Evolutionary conservation across 2,329 filamentous ascomycete genomes (phyloP).

Genomic region (Lojkania enalia): DNA sequence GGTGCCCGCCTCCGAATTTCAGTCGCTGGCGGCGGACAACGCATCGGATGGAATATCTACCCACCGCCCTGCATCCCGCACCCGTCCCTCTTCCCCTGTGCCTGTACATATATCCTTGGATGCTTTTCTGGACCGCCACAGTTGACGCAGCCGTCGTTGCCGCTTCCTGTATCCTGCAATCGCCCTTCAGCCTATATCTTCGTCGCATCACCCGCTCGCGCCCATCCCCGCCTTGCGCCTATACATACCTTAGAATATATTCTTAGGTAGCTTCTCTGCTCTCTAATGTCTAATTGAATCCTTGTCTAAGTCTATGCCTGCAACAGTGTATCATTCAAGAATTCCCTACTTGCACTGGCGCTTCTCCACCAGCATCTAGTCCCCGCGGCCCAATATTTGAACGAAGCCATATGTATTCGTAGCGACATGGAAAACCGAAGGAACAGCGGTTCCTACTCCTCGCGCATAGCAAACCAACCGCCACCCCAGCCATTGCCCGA

Average conservation of each 20-base stretch:
- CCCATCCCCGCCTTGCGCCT: too few relatives aligned
- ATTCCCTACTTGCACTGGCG: not conserved
- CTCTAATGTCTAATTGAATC: too few relatives aligned
- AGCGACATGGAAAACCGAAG: constrained; percentile 36
- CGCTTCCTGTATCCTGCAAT: too few relatives aligned
- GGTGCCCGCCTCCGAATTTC: not conserved
- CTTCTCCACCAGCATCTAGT: constrained; percentile 9
- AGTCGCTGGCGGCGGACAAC: not conserved
- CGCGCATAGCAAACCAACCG: constrained; percentile 24
- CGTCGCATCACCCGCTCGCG: too few relatives aligned
- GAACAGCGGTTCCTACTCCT: constrained; percentile 29
- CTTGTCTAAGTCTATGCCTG: not conserved
- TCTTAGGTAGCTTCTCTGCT: constrained; percentile 12
- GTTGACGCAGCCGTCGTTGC: too few relatives aligned
- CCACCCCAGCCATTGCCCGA: constrained; percentile 30
- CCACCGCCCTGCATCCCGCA: constrained; percentile 9
- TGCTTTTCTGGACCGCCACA: too few relatives aligned
- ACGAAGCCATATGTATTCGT: constrained; percentile 22
- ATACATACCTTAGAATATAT: not conserved
- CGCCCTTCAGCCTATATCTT: too few relatives aligned
- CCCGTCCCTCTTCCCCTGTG: constrained; percentile 1
- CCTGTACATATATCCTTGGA: not conserved
- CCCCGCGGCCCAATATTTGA: constrained; percentile 2
- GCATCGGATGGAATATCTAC: constrained; percentile 1
- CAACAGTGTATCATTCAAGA: constrained; percentile 3